Conservation (phyloP, 2,329 filamentous ascomycete species). For the Helotiales sp. region DNA sequence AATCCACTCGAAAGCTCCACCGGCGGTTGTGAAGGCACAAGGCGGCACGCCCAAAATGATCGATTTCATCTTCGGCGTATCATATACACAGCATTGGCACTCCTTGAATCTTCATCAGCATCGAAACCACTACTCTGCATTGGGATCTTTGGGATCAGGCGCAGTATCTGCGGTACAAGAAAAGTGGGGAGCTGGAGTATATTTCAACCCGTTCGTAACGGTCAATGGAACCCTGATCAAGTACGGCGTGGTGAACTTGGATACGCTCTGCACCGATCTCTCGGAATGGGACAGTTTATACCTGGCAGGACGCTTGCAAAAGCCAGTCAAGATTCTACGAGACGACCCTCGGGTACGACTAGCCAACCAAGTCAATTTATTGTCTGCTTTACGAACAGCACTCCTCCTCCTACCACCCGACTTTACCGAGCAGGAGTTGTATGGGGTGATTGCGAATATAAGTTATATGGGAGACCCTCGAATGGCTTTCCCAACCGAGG, state of each 20-base stretch:
- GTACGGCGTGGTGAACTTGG: slow-evolving; percentile 94
- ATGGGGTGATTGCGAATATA: slow-evolving; percentile 87
- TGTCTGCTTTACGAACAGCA: slow-evolving; percentile 88
- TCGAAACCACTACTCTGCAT: slow-evolving; percentile 86
- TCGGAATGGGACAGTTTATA: slow-evolving; percentile 94
- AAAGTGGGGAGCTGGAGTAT: slow-evolving; percentile 87
- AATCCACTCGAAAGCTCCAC: slow-evolving; percentile 81
- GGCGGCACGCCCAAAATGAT: slow-evolving; percentile 93
- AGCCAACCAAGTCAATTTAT: slow-evolving; percentile 93
- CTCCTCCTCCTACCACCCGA: slow-evolving; percentile 81
- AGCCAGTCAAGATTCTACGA: slow-evolving; percentile 95
- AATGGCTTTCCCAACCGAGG: slow-evolving; percentile 88
- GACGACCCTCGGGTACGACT: slow-evolving; percentile 92
- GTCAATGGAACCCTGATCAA: slow-evolving; percentile 97
- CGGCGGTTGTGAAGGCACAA: slow-evolving; percentile 82
- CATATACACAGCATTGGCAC: slow-evolving; percentile 96
- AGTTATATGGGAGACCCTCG: slow-evolving; percentile 97
- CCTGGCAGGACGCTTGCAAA: slow-evolving; percentile 93
- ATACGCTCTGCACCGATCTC: slow-evolving; percentile 85
- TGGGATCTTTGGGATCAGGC: slow-evolving; percentile 83
- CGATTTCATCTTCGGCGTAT: slow-evolving; percentile 96
- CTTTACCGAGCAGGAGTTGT: slow-evolving; percentile 88
- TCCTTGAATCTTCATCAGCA: slow-evolving; percentile 89
- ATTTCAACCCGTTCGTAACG: slow-evolving; percentile 95
- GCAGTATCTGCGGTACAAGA: slow-evolving; percentile 87